Evolutionary conservation across 768 basidiomycete species (phyloP).

Genomic region (Lentinula boryana): DNA sequence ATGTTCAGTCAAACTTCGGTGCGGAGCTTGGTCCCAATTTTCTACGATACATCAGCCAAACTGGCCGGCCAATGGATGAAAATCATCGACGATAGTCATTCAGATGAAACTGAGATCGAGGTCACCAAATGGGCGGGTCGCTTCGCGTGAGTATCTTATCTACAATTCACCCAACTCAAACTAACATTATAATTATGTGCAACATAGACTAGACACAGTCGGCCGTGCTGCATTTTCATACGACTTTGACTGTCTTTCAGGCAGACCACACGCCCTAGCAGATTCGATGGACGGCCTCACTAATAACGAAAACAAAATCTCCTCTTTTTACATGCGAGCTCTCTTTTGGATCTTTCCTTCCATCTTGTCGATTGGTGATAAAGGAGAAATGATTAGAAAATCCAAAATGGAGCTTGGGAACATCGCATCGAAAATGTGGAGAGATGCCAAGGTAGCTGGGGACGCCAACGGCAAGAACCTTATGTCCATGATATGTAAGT

Average conservation of each 20-base stretch:
- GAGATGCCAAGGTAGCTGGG: constrained; percentile 40
- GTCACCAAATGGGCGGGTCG: constrained; percentile 54
- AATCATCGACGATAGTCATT: constrained; percentile 33
- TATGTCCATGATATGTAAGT: constrained; percentile 50
- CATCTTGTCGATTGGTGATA: constrained; percentile 49
- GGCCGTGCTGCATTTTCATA: constrained; percentile 59
- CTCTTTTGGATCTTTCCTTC: constrained; percentile 57
- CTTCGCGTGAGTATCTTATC: constrained; percentile 41
- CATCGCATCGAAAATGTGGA: constrained; percentile 47
- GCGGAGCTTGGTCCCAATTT: constrained; percentile 42
- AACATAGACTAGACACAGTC: constrained; percentile 48
- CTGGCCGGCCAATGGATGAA: constrained; percentile 46
- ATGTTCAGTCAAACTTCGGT: constrained; percentile 42
- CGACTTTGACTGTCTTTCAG: constrained; percentile 52
- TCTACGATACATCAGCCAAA: constrained; percentile 51
- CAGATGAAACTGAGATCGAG: constrained; percentile 42
- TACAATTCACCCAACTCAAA: neutral
- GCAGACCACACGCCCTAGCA: constrained; percentile 39
- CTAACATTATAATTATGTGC: neutral
- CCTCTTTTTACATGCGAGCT: constrained; percentile 60
- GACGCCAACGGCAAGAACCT: constrained; percentile 41
- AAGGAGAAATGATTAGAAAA: constrained; percentile 50
- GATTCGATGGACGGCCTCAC: constrained; percentile 53
- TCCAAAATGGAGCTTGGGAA: constrained; percentile 49
- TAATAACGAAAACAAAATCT: constrained; percentile 51